Evolutionary conservation across 768 basidiomycete genomes (phyloP).

Genomic region (Amanita fuliginea): DNA sequence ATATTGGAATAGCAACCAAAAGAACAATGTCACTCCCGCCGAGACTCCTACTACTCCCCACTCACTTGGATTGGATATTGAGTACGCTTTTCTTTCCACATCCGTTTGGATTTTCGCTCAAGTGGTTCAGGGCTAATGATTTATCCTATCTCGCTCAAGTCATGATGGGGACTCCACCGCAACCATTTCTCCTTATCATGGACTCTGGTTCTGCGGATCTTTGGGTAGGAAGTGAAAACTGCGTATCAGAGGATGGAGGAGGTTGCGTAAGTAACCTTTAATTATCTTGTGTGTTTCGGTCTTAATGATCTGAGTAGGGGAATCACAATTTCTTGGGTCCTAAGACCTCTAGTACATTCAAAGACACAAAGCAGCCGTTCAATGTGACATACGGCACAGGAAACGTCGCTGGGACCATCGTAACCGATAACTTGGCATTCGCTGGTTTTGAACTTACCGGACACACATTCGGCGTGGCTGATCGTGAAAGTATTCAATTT

Average conservation of each 20-base stretch:
- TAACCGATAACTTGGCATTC: constrained; percentile 51
- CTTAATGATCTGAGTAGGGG: constrained; percentile 19
- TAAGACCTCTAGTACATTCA: constrained; percentile 51
- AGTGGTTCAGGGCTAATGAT: constrained; percentile 25
- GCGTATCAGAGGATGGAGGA: constrained; percentile 31
- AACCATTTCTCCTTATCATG: constrained; percentile 47
- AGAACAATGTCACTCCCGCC: constrained; percentile 1
- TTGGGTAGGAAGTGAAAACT: constrained; percentile 52
- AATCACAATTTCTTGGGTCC: constrained; percentile 59
- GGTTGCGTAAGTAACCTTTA: constrained; percentile 23
- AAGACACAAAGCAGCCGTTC: constrained; percentile 38
- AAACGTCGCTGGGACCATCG: constrained; percentile 48
- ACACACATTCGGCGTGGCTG: constrained; percentile 64
- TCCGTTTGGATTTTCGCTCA: neutral
- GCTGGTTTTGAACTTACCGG: constrained; percentile 46
- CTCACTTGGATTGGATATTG: constrained; percentile 27
- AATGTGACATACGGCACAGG: constrained; percentile 63
- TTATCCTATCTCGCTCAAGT: constrained; percentile 45
- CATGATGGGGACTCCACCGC: constrained; percentile 58
- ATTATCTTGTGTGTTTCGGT: neutral
- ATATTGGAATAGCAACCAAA: neutral
- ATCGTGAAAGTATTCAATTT: constrained; percentile 52
- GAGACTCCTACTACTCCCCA: constrained; percentile 10
- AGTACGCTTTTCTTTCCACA: constrained; percentile 28
- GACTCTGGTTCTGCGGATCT: constrained; percentile 63